A percentile compares a stretch with the other conserved stretches of the same genome.
These are phyloP conservation scores for Cercis canadensis DNA, from an alignment of 306 rosid genomes.

Conservation along the genomic window DNA sequence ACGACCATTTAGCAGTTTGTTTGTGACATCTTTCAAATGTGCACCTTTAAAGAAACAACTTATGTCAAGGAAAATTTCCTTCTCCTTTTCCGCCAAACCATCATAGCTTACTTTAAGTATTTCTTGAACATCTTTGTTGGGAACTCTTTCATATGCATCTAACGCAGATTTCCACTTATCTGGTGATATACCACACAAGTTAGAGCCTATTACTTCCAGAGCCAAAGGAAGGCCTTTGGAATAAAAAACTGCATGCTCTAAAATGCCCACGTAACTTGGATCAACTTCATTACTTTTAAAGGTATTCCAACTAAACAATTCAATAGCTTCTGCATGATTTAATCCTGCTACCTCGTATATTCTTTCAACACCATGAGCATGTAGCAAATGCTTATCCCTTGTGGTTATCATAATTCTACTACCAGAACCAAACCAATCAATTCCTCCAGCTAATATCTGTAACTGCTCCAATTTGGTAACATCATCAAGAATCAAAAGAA, in stretches of 20 bases:
- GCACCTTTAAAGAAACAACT: conserved; percentile 10
- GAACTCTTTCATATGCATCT: neutral
- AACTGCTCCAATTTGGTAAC: conserved; percentile 25
- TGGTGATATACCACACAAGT: conserved; percentile 8
- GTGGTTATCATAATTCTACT: conserved; percentile 43
- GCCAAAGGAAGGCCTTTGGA: conserved; percentile 34
- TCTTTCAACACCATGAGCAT: neutral
- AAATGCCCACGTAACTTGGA: too few relatives aligned
- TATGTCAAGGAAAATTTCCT: conserved; percentile 19
- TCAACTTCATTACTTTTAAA: too few relatives aligned
- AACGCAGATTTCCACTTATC: conserved; percentile 26
- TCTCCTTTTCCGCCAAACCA: conserved; percentile 18
- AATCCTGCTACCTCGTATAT: too few relatives aligned
- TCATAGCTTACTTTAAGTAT: conserved; percentile 24
- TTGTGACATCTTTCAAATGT: neutral
- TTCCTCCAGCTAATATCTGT: neutral
- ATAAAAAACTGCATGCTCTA: neutral
- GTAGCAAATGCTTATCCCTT: conserved; percentile 25
- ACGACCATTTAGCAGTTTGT: neutral
- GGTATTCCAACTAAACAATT: too few relatives aligned
- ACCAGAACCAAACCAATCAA: conserved; percentile 35
- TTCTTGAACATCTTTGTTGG: neutral
- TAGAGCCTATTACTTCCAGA: conserved; percentile 35
- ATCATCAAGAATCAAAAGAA: conserved; percentile 40
- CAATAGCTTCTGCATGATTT: too few relatives aligned